phyloP scores from a whole-genome alignment of 177 flowering plant genomes.

The Vitis hybrid region DNA sequence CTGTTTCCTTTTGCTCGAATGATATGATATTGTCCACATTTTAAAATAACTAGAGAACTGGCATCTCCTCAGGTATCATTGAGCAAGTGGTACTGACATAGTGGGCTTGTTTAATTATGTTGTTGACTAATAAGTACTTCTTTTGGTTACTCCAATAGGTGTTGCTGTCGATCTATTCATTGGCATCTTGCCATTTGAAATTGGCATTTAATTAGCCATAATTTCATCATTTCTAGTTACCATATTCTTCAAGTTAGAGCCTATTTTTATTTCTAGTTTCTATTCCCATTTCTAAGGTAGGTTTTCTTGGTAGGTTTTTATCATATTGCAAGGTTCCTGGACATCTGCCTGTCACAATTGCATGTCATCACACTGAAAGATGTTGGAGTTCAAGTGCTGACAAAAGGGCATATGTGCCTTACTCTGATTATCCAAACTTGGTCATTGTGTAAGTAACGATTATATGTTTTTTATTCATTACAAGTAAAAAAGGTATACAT shows the following conservation, averaged over 20 bases:
- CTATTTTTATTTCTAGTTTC: neutral
- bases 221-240: neutral
- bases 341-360: slow-evolving; percentile 76
- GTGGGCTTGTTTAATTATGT: neutral
- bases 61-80: neutral
- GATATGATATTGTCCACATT: neutral
- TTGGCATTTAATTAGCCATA: neutral
- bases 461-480: neutral
- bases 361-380: slow-evolving; percentile 76
- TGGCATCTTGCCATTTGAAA: neutral
- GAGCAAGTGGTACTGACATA: neutral
- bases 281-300: slow-evolving; percentile 1
- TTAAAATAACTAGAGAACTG: neutral
- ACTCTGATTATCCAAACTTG: slow-evolving; percentile 66
- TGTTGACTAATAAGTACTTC: neutral
- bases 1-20: neutral
- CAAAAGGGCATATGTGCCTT: slow-evolving; percentile 60
- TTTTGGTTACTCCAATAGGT: neutral
- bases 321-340: slow-evolving; percentile 68
- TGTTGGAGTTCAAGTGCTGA: slow-evolving; percentile 80
- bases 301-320: slow-evolving; percentile 57
- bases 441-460: slow-evolving; percentile 64
- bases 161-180: neutral
- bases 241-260: neutral
- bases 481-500: neutral